Evolutionary conservation across 768 basidiomycete genomes (phyloP), one percentile per base, ranked within the genome.

Genomic region (Bullera alba): DNA sequence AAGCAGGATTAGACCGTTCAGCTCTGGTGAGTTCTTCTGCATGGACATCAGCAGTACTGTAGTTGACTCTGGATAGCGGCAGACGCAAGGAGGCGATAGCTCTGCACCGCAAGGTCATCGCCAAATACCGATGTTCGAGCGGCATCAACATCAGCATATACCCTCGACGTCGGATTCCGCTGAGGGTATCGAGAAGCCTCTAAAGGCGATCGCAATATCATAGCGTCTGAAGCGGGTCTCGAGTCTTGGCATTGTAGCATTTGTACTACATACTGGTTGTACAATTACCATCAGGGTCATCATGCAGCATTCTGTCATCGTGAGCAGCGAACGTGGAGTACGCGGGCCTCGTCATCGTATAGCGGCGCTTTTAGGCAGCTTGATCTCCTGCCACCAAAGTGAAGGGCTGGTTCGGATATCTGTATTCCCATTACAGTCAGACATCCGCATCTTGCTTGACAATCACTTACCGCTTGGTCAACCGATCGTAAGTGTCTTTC

Each of bases 1-100:
- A 95, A 70, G 79, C 86, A 34, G 90, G 91, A 14, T 79, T 87
- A 75, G 83, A 69, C 32, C 46, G 53, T 16, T 54, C 69, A 6
- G 71, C 70, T 14, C 51, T 73, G 38, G 73, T 74, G 51, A 50
- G 73, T 56, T 15, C 6, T n/a, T 29, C 17, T 21, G 26, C 60
- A 44, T n/a, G 42, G 57, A 15, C 44, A 65, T 36, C 42, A 12
- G 36, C 21, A 25, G 21, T 15, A 36, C n/a, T 16, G 23, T 42
- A 39, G 42, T 32, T 7, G 23, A 52, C 86, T 83, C 84, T 81
- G n/a, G n/a, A 6, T 82, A 87, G 70, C 80, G 78, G 78, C 57
- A 85, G 79, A 74, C 80, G 77, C 66, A 67, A 84, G 56, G 80
- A 81, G 41, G 78, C 77, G 2, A 75, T 78, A 61, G 82, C 79